These are phyloP conservation scores for Amylostereum chailletii DNA, from an alignment of 1,284 basidiomycete species.

Conservation along the genomic window DNA sequence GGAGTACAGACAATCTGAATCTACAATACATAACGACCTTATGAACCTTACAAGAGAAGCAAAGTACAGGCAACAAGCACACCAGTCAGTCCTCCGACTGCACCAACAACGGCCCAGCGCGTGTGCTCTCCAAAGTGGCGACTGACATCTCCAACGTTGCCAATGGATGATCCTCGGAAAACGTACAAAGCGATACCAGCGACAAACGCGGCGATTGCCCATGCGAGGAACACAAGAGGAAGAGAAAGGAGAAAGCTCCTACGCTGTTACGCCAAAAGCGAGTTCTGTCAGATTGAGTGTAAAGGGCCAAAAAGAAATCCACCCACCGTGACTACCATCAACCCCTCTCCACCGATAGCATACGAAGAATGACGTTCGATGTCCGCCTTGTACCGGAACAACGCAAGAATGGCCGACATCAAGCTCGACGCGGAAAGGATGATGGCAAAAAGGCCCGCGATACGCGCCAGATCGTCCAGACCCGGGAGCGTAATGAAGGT, in stretches of 20 bases:
- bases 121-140: constrained; percentile 49
- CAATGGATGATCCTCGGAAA: constrained; percentile 39
- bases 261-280: constrained; percentile 27
- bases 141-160: constrained; percentile 23
- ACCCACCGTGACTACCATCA: constrained; percentile 13
- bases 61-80: constrained; percentile 46
- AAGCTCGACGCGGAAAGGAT: constrained; percentile 61
- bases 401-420: constrained; percentile 53
- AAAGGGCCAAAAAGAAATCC: not conserved
- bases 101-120: constrained; percentile 53
- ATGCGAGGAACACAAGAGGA: constrained; percentile 65
- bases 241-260: constrained; percentile 58
- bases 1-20: no score
- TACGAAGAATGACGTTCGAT: constrained; percentile 39
- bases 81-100: constrained; percentile 53
- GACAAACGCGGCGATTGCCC: constrained; percentile 58
- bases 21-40: constrained; percentile 9
- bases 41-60: constrained; percentile 27
- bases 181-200: constrained; percentile 58
- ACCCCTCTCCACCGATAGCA: constrained; percentile 37
- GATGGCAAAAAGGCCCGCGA: constrained; percentile 56
- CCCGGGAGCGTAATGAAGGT: constrained; percentile 70
- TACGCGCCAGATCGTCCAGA: constrained; percentile 50
- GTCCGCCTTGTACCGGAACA: constrained; percentile 60
- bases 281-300: not conserved